Conservation (phyloP, 1,284 basidiomycete species). For the Trichosporon ovoides region DNA sequence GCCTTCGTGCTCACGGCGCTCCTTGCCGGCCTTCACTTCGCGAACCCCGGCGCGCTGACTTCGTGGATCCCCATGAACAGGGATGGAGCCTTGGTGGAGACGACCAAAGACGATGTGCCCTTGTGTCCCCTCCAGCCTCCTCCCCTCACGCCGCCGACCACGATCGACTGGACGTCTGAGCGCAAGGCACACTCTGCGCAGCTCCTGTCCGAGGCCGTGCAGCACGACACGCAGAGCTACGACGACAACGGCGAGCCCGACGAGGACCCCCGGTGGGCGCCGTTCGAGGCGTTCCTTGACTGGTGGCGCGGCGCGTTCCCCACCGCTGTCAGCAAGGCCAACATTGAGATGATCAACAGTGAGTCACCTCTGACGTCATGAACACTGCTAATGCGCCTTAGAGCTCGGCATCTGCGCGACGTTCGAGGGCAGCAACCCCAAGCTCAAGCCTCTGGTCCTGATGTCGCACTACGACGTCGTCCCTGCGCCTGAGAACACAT, state of each 20-base stretch:
- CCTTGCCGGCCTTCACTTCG: too few relatives aligned
- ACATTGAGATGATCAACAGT: conserved; percentile 50
- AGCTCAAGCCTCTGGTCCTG: conserved; percentile 51
- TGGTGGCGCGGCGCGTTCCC: conserved; percentile 44
- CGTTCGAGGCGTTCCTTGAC: conserved; percentile 44
- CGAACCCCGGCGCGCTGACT: too few relatives aligned
- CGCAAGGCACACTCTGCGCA: conserved; percentile 28
- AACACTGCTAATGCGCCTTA: conserved; percentile 9
- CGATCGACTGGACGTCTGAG: conserved; percentile 33
- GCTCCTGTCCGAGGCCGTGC: conserved; percentile 38
- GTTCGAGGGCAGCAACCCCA: conserved; percentile 48
- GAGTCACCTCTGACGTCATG: too few relatives aligned
- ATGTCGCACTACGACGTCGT: conserved; percentile 50
- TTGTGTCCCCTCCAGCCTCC: conserved; percentile 40
- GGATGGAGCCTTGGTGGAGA: too few relatives aligned
- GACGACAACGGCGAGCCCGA: conserved; percentile 47
- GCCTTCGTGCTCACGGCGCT: too few relatives aligned
- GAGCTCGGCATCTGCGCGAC: conserved; percentile 51
- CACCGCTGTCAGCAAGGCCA: conserved; percentile 28
- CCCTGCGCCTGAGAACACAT: conserved; percentile 41
- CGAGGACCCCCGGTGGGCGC: conserved; percentile 46
- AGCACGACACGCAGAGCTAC: conserved; percentile 43
- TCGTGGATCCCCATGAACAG: too few relatives aligned
- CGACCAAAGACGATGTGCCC: neutral
- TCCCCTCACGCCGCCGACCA: conserved; percentile 30